These are phyloP conservation scores for Elaeagnus macrophylla DNA, from an alignment of 306 rosid species.

Conservation along the genomic window DNA sequence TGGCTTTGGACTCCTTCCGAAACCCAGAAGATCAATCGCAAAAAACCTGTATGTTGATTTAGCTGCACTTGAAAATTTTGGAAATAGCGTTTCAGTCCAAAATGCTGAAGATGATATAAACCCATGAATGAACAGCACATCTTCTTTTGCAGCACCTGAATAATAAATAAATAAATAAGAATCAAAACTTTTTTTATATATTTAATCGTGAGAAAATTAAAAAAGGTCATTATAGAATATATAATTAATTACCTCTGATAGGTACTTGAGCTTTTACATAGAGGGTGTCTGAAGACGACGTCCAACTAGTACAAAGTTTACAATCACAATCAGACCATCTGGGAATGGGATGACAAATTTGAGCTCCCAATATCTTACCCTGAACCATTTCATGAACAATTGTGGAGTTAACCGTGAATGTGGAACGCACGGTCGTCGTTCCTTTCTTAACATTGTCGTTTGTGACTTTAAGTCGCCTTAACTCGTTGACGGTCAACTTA, in stretches of 20 bases:
- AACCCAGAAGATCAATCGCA: conserved; percentile 84
- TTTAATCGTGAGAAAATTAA: background rate
- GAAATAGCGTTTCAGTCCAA: conserved; percentile 92
- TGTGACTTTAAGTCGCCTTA: conserved; percentile 26
- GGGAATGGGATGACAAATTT: conserved; percentile 26
- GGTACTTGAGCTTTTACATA: conserved; percentile 53
- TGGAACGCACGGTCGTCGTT: conserved; percentile 11
- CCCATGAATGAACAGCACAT: conserved; percentile 84
- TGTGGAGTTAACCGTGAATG: conserved; percentile 47
- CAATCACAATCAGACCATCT: conserved; percentile 97
- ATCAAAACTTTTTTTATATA: background rate
- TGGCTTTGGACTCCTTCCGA: conserved; percentile 92
- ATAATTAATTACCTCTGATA: conserved; percentile 25
- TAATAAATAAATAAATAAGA: conserved; percentile 18
- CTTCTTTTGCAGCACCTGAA: conserved; percentile 35
- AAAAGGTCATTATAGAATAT: background rate
- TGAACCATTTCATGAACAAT: conserved; percentile 65
- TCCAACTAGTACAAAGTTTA: conserved; percentile 54
- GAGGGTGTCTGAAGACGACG: conserved; percentile 42
- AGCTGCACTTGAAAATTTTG: conserved; percentile 44
- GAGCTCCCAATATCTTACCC: conserved; percentile 38
- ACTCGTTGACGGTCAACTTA: conserved; percentile 33
- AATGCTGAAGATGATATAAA: conserved; percentile 80
- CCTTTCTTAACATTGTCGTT: conserved; percentile 20
- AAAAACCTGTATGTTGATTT: conserved; percentile 55